A percentile compares a stretch with the other conserved stretches of the same genome.
Evolutionary conservation across 768 basidiomycete genomes (phyloP).

Genomic region (Dendrothele bispora): DNA sequence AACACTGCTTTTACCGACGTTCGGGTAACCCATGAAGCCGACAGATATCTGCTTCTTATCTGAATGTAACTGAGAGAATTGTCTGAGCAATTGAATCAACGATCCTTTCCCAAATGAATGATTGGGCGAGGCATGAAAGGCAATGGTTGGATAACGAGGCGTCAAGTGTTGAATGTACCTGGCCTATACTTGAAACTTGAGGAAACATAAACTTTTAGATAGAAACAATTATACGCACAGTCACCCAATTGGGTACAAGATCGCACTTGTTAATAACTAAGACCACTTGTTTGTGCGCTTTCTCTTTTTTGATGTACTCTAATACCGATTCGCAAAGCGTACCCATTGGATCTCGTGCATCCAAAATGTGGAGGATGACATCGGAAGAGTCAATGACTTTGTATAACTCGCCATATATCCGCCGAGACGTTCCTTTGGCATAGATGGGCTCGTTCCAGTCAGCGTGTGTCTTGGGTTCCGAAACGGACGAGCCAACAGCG

Average conservation of each 20-base stretch:
- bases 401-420: constrained; percentile 98
- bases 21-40: constrained; percentile 97
- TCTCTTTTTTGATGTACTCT: constrained; percentile 93
- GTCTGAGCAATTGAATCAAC: constrained; percentile 93
- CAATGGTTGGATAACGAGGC: constrained; percentile 92
- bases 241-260: constrained; percentile 98
- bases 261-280: constrained; percentile 98
- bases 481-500: constrained; percentile 46
- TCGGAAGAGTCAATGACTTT: constrained; percentile 99
- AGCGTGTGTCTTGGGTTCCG: constrained; percentile 64
- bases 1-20: constrained; percentile 95
- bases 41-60: constrained; percentile 99
- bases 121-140: constrained; percentile 98
- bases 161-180: constrained; percentile 96
- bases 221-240: constrained; percentile 55
- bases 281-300: constrained; percentile 95
- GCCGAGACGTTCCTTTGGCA: constrained; percentile 90
- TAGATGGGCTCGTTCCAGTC: constrained; percentile 90
- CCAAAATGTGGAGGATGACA: constrained; percentile 91
- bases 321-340: constrained; percentile 94
- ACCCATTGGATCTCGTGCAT: constrained; percentile 93
- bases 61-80: constrained; percentile 94
- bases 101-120: constrained; percentile 99
- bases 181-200: constrained; percentile 50
- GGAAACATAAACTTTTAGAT: background rate